Base-by-base conservation (phyloP, 257 asterid species). In the Buddleja alternifolia region DNA sequence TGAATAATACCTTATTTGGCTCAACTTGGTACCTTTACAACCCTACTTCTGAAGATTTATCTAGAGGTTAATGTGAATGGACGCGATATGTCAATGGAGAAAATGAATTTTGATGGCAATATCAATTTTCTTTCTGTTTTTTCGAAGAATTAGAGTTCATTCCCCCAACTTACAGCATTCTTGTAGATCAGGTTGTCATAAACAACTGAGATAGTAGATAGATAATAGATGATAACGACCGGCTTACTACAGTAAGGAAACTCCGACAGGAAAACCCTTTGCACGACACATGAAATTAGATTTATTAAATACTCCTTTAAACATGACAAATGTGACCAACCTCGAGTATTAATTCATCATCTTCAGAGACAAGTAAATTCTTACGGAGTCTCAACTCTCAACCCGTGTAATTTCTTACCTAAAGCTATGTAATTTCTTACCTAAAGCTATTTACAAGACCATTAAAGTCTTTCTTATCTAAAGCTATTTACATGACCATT, bases 401-500 rank as follows among this genome's bases (percentile, higher is more conserved):
- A 17, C 7, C 29, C 32, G 20, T 51, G 57, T 67, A 46, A 36
- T 52, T 23, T 58, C 24, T 29, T n/a, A n/a, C n/a, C n/a, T n/a
- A n/a, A n/a, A n/a, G n/a, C n/a, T 39, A 21, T 17, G 44, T 23
- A 62, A 64, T 40, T 65, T 58, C 24, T 29, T 76, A 37, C 32
- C 39, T 44, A 34, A 67, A 39, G 60, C 60, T 42, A 46, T 48
- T 36, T 6, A 48, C 64, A 34, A 64, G 73, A 70, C 76, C 56
- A 40, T 9, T 41, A 44, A 59, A 51, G 69, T 58, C 63, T 51
- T 42, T 5, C n/a, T n/a, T 76, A 37, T 44, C 39, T 44, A 34
- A 67, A 39, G 60, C 60, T 42, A 46, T 48, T 36, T 6, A 48
- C 64, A 34, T 70, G 73, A 70, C 76, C 56, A 40, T 9, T 41